Base-by-base conservation (phyloP, 1,284 basidiomycete species). In the Cutaneotrichosporon spelunceum region DNA sequence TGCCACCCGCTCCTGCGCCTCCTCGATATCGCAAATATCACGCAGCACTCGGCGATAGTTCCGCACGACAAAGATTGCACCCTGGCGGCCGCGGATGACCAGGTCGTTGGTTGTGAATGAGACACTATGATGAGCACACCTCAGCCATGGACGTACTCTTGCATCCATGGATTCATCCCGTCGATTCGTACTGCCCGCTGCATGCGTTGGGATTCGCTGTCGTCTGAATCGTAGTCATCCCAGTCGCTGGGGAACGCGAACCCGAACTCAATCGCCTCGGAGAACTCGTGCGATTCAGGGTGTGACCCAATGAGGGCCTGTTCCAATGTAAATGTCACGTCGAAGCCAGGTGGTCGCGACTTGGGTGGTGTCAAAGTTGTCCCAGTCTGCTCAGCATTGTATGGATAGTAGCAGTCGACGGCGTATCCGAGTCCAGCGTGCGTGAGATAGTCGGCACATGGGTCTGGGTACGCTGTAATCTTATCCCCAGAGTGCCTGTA, bases 91-190 rank as follows among this genome's bases (percentile, higher is more conserved):
- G 7, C 64, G 58, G 5, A 66, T 59, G 29, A 72, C 63, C 8
- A 75, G 56, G 44, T 75, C 71, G 1, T 9, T 53, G 4, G 53
- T 50, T 11, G 71, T 72, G 42, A 66, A 72, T 44, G 71, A 27
- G 5, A 50, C 48, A 14, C 48, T 50, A 19, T 26, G 9, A 19
- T 50, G 26, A 50, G 48, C 27, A 70, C 36, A 68, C 69, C 0
- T 70, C 71, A 23, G n/a, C 19, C 34, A 23, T 30, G 13, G 5
- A 48, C 48, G 11, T 16, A 50, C 48, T 50, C 48, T 19, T 50
- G 48, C 26, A 50, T 19, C 14, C 9, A n/a, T 7, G 48, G 6
- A 27, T 50, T 50, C 48, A 50, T 50, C 13, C 48, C 48, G 11
- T 47, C 45, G 23, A 47, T 16, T 13, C 19, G 48, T 16, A n/a